Conservation (phyloP, 805 yeast species). For the Kuraishia piskuri region DNA sequence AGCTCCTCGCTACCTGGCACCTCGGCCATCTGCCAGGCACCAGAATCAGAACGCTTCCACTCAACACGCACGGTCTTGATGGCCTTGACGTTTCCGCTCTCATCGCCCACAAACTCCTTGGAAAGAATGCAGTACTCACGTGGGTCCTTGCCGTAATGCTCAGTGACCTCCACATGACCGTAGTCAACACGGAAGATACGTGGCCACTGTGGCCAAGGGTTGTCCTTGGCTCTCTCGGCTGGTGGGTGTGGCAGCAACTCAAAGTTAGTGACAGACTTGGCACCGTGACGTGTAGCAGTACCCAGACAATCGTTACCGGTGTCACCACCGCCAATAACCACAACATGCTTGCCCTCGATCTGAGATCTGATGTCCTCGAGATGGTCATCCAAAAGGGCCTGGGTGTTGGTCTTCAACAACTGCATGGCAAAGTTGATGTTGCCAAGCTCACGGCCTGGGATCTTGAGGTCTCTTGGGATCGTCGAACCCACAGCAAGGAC, state of each 20-base stretch:
- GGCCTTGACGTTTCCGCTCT: conserved; percentile 89
- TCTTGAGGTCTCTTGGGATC: conserved; percentile 88
- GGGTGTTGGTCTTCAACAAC: conserved; percentile 78
- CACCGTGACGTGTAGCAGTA: conserved; percentile 95
- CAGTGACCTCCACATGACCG: conserved; percentile 92
- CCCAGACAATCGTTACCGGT: conserved; percentile 99
- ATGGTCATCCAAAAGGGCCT: conserved; percentile 76
- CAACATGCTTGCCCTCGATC: conserved; percentile 79
- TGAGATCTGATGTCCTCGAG: conserved; percentile 67
- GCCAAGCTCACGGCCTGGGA: conserved; percentile 86
- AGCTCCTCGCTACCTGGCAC: conserved; percentile 90
- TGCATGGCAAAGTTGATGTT: conserved; percentile 95
- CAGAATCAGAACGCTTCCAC: conserved; percentile 92
- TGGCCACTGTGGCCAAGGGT: conserved; percentile 99
- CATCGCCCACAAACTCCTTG: conserved; percentile 93
- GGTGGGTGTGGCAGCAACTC: conserved; percentile 94
- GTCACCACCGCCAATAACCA: conserved; percentile 99
- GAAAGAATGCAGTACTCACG: conserved; percentile 94
- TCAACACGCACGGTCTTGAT: conserved; percentile 95
- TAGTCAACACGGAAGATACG: conserved; percentile 95
- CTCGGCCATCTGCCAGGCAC: conserved; percentile 99
- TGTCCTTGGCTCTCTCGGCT: conserved; percentile 75
- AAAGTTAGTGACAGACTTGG: conserved; percentile 86
- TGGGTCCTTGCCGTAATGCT: conserved; percentile 95
- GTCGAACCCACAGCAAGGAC: conserved; percentile 92